Base-by-base conservation (phyloP, 352 stramenopile genomes). In the Phytophthora sansomeana region DNA sequence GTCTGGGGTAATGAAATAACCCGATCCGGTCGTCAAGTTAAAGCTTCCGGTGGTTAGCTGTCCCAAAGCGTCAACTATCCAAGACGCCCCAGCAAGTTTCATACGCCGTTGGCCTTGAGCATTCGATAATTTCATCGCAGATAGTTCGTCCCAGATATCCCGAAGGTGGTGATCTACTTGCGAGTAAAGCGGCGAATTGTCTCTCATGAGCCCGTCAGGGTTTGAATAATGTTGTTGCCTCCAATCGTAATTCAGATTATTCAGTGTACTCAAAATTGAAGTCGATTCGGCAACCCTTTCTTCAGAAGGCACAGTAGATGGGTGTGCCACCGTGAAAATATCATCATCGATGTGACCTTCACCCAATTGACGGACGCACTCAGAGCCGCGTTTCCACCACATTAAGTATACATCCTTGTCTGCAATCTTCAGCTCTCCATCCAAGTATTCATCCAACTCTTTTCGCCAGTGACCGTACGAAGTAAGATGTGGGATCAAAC, bases 121-220 rank as follows among this genome's bases (percentile, higher is more conserved):
- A 56, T 89, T 92, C 5, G 83, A 90, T 4, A 89, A 59, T 56
- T 87, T 83, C 54, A 87, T 78, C 26, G 21, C 60, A 11, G 54
- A 73, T 28, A 91, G 36, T 50, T 36, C 51, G 44, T 56, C 48
- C 51, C 10, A 68, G n/a, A 73, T 21, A 28, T 67, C 6, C 5
- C 75, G 54, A 16, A 80, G 49, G 16, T 65, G 16, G 16, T 64
- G 46, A 29, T 75, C 59, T 21, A 57, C 59, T 44, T 59, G 6
- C 17, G 48, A 65, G 6, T 54, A 55, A 28, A 51, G 26, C 11
- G 38, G 53, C 24, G 38, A 54, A 8, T 60, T 7, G 6, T 68
- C 33, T 10, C 44, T n/a, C 9, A 21, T 28, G 21, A 47, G 43
- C 19, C 26, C 36, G n/a, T 11, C 13, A 10, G 13, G 35, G 16